phyloP scores from a whole-genome alignment of 805 yeast genomes.

The Kazachstania viticola region DNA sequence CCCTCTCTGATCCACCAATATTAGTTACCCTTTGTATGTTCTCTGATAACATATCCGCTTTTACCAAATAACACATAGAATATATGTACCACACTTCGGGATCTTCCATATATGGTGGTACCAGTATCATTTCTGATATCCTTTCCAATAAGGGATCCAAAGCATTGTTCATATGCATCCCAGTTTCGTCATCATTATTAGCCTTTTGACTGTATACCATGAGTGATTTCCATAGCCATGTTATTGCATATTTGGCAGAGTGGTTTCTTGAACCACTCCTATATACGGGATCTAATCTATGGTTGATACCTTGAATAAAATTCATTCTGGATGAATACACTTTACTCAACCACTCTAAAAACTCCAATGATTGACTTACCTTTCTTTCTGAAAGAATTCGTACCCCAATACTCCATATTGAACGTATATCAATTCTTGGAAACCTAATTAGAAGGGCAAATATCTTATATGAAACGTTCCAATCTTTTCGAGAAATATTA shows the following conservation, averaged over 20 bases:
- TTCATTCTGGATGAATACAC: slow-evolving; percentile 16
- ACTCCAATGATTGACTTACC: slow-evolving; percentile 7
- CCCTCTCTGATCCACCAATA: slow-evolving; percentile 8
- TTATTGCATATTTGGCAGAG: slow-evolving; percentile 17
- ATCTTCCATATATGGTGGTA: slow-evolving; percentile 27
- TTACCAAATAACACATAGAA: slow-evolving; percentile 17
- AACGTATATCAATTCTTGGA: slow-evolving; percentile 39
- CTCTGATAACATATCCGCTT: slow-evolving; percentile 15
- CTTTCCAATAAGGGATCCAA: slow-evolving; percentile 15
- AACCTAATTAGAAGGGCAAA: slow-evolving; percentile 39
- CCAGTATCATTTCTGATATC: slow-evolving; percentile 18
- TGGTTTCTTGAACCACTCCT: slow-evolving; percentile 22
- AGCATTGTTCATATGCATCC: background rate
- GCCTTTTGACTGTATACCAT: slow-evolving; percentile 3
- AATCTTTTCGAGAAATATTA: slow-evolving; percentile 36
- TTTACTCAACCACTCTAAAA: slow-evolving; percentile 21
- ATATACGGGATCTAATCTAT: slow-evolving; percentile 19
- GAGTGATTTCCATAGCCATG: slow-evolving; percentile 22
- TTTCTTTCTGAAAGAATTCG: slow-evolving; percentile 32
- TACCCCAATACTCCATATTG: slow-evolving; percentile 54
- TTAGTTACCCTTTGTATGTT: slow-evolving; percentile 4
- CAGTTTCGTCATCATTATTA: slow-evolving; percentile 1
- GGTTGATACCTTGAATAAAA: slow-evolving; percentile 16
- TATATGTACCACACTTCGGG: slow-evolving; percentile 23
- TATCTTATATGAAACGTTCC: slow-evolving; percentile 44